phyloP scores from a whole-genome alignment of 768 basidiomycete species.

The Asterophora lycoperdoides region DNA sequence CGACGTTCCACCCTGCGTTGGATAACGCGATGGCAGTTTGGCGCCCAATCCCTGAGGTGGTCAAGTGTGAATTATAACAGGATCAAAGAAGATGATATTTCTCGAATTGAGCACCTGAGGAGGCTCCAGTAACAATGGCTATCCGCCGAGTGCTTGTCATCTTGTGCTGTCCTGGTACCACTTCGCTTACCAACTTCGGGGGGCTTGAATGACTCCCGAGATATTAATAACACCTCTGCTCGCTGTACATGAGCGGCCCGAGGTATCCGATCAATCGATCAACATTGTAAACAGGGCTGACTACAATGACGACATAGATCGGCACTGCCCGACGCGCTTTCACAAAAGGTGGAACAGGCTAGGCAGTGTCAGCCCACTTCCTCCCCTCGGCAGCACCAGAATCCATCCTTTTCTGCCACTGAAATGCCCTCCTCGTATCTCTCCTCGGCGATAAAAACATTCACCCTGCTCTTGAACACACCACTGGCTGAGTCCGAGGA shows the following conservation, averaged over 20 bases:
- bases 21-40: constrained; percentile 66
- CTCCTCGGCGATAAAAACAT: constrained; percentile 22
- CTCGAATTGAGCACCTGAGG: constrained; percentile 10
- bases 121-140: constrained; percentile 30
- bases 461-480: constrained; percentile 32
- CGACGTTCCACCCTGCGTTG: constrained; percentile 62
- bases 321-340: background rate
- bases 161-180: no score
- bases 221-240: no score
- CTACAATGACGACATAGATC: constrained; percentile 3
- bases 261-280: background rate
- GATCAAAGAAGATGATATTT: background rate
- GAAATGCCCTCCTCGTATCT: constrained; percentile 18
- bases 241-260: no score
- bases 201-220: no score
- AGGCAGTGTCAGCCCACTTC: background rate
- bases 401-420: background rate
- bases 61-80: background rate
- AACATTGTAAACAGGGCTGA: no score
- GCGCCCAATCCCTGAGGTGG: constrained; percentile 63
- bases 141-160: constrained; percentile 3
- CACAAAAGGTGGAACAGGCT: background rate
- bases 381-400: background rate
- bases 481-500: constrained; percentile 29
- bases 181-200: no score